Conservation (phyloP, 768 basidiomycete genomes). For the Galerina sulciceps region DNA sequence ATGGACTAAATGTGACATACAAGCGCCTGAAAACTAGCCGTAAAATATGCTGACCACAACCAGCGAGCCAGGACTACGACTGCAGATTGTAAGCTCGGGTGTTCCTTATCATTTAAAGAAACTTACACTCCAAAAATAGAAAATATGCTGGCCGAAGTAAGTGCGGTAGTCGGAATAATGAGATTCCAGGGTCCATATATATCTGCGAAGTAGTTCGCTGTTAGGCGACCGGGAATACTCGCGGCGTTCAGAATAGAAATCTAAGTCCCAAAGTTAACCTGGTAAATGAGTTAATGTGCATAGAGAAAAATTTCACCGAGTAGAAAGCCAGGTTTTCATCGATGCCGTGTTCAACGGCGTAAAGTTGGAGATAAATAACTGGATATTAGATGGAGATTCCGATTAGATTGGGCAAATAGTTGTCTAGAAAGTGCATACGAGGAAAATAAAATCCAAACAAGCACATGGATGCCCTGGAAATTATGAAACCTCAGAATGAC, state of each 20-base stretch:
- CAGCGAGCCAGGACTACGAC: neutral
- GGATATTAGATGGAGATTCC: too few species aligned
- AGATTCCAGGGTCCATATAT: neutral
- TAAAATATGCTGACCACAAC: neutral
- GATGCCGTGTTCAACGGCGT: neutral
- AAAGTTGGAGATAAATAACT: neutral
- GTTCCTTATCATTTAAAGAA: neutral
- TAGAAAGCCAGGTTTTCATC: neutral
- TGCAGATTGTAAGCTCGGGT: too few species aligned
- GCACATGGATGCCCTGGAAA: too few species aligned
- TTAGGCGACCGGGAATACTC: neutral
- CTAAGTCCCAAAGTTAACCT: neutral
- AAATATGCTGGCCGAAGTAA: neutral
- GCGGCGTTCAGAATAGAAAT: slow-evolving; percentile 1
- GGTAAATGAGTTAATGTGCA: neutral
- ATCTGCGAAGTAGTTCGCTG: neutral
- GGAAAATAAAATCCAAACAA: slow-evolving; percentile 31
- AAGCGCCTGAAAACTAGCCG: neutral
- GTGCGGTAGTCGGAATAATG: neutral
- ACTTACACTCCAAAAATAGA: neutral
- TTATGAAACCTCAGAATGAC: too few species aligned
- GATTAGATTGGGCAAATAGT: too few species aligned
- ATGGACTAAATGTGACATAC: neutral
- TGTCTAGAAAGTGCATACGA: slow-evolving; percentile 29
- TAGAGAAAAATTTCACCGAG: neutral